Base-by-base conservation (phyloP, 768 basidiomycete species). In the Termitomyces sp. region DNA sequence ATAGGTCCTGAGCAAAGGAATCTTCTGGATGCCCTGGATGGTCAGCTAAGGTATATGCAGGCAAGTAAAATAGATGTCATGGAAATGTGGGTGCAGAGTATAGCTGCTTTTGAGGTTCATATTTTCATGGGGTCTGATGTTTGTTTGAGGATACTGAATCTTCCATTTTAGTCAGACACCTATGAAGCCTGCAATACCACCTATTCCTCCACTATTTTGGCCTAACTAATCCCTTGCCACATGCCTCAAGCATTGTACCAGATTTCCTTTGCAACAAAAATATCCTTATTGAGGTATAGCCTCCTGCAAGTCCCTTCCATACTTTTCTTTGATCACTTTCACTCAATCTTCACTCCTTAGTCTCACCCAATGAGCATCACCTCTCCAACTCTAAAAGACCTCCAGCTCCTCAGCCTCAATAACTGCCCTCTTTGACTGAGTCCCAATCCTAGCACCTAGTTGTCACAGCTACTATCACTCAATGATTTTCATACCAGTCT, bases 291-390 rank as follows among this genome's bases (percentile, higher is more conserved):
- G 53, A 37, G 8, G 51, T 64, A 9, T 43, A 55, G 50, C 57
- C 61, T 50, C 63, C 63, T 9, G 63, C 59, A 48, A 31, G 59
- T 56, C 15, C n/a, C 28, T 40, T 10, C 23, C n/a, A 21, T 8
- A 12, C 1, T 6, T 33, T 37, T 35, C n/a, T 43, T 52, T 35
- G 11, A 41, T 23, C 1, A 7, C 26, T 28, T 14, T 21, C 30
- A 6, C 49, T 41, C n/a, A n/a, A n/a, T n/a, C n/a, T n/a, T n/a
- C n/a, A n/a, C n/a, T n/a, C n/a, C n/a, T n/a, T n/a, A n/a, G 56
- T 52, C 56, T 7, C 44, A 50, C 19, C 50, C 56, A 35, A 50
- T 21, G 12, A 56, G 55, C 35, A 11, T 48, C 11, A 19, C 15
- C 3, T 48, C 47, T 10, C 26, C 26, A 9, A 31, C 44, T 1